These are phyloP conservation scores for Penicillium desertorum DNA, from an alignment of 495 filamentous ascomycete species.

Conservation along the genomic window DNA sequence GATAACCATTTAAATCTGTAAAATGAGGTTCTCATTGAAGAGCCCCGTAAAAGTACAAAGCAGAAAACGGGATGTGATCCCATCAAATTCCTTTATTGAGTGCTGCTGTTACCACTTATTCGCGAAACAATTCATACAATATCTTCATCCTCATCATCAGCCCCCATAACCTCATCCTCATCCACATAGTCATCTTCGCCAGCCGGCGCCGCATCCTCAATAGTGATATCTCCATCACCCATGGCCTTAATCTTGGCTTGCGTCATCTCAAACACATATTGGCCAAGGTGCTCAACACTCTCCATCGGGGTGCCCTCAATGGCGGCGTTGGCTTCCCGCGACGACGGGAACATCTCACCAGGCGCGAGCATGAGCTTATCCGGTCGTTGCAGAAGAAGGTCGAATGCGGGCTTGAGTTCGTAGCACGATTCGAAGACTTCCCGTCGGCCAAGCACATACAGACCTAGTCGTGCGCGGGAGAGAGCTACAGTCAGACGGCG, in stretches of 20 bases:
- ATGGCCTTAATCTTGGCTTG: conserved; percentile 72
- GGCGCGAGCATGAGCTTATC: conserved; percentile 78
- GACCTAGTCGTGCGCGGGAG: conserved; percentile 84
- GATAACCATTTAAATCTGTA: not conserved
- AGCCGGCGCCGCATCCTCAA: conserved; percentile 36
- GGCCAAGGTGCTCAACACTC: conserved; percentile 88
- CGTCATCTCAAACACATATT: conserved; percentile 98
- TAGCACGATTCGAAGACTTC: conserved; percentile 86
- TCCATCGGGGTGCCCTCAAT: conserved; percentile 71
- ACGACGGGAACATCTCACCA: conserved; percentile 81
- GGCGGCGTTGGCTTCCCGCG: conserved; percentile 57
- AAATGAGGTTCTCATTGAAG: not conserved
- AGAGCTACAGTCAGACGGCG: conserved; percentile 95
- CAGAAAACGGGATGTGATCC: not conserved
- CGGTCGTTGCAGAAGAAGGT: conserved; percentile 64
- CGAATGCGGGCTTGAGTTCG: conserved; percentile 85
- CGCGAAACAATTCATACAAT: conserved; percentile 33
- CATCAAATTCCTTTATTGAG: conserved; percentile 1
- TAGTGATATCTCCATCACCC: conserved; percentile 40
- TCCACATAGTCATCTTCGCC: conserved; percentile 49
- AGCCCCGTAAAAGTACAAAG: not conserved
- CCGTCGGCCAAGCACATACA: conserved; percentile 90
- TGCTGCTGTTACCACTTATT: not conserved
- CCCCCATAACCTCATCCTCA: conserved; percentile 44
- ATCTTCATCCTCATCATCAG: conserved; percentile 33